Percentiles rank a stretch among this genome's conserved stretches.
These are phyloP conservation scores for Seiridium cupressi DNA, from an alignment of 2,329 filamentous ascomycete species.

Conservation along the genomic window DNA sequence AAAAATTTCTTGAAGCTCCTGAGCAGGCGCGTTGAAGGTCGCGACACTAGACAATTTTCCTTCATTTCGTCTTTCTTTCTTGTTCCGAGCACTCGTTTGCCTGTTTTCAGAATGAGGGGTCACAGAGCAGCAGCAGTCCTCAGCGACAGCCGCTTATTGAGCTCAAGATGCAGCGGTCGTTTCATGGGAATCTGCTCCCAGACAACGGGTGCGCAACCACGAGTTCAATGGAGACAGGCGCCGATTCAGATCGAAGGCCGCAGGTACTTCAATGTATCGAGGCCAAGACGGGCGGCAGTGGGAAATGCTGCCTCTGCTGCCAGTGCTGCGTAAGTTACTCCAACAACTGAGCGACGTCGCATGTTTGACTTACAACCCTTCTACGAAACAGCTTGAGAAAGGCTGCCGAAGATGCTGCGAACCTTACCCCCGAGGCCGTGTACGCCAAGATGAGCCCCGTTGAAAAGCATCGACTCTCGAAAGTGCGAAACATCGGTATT, in stretches of 20 bases:
- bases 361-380: neutral
- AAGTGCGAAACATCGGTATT: constrained; percentile 96
- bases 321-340: constrained; percentile 34
- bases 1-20: constrained; percentile 17
- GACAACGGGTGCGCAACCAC: constrained; percentile 21
- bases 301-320: constrained; percentile 28
- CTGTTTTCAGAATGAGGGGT: constrained; percentile 34
- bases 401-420: constrained; percentile 53
- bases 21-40: constrained; percentile 3
- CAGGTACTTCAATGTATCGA: constrained; percentile 38
- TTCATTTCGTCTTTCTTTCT: constrained; percentile 1
- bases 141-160: constrained; percentile 33
- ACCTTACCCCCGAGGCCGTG: constrained; percentile 57
- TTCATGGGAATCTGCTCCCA: constrained; percentile 31
- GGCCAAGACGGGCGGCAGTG: constrained; percentile 28
- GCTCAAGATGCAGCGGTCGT: constrained; percentile 28
- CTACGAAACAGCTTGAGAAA: constrained; percentile 35
- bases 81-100: constrained; percentile 13
- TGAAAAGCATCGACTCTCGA: constrained; percentile 74
- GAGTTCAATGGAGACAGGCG: constrained; percentile 29
- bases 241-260: constrained; percentile 29
- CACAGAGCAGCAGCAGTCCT: constrained; percentile 35
- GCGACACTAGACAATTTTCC: neutral
- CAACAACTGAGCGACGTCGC: too few relatives aligned
- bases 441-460: constrained; percentile 77